Evolutionary conservation across 257 asterid species (phyloP).

Genomic region (Nicotiana sylvestris): DNA sequence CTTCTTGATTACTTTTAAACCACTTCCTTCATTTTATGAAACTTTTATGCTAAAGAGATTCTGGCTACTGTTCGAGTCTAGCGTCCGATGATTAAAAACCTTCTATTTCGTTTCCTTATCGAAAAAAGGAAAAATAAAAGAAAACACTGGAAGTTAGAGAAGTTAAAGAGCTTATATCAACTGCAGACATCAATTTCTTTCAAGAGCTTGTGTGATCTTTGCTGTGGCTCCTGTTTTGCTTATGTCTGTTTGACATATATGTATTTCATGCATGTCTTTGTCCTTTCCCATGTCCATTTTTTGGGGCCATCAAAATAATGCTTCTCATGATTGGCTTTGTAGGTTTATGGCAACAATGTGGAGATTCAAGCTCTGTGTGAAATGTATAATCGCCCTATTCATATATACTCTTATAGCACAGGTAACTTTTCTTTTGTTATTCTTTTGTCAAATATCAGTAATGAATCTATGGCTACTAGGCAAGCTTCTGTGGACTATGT

Average conservation of each 20-base stretch:
- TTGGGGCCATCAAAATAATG: neutral
- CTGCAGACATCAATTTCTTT: neutral
- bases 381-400: slow-evolving; percentile 98
- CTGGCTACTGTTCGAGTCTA: neutral
- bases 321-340: slow-evolving; percentile 16
- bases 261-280: neutral
- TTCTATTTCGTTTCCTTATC: neutral
- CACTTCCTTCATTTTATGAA: too few species aligned
- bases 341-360: slow-evolving; percentile 93
- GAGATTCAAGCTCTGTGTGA: slow-evolving; percentile 96
- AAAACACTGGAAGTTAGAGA: neutral
- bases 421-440: slow-evolving; percentile 35
- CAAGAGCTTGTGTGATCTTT: neutral
- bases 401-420: slow-evolving; percentile 90
- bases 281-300: neutral
- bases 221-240: neutral
- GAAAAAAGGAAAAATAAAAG: neutral
- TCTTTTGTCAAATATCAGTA: slow-evolving; percentile 17
- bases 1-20: too few species aligned
- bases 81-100: neutral
- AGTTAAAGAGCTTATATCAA: neutral
- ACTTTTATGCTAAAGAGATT: neutral
- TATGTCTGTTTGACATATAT: neutral
- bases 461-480: neutral
- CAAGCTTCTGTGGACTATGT: neutral